Base-by-base conservation (phyloP, 2,329 filamentous ascomycete species). In the Colletotrichum neosansevieriae region DNA sequence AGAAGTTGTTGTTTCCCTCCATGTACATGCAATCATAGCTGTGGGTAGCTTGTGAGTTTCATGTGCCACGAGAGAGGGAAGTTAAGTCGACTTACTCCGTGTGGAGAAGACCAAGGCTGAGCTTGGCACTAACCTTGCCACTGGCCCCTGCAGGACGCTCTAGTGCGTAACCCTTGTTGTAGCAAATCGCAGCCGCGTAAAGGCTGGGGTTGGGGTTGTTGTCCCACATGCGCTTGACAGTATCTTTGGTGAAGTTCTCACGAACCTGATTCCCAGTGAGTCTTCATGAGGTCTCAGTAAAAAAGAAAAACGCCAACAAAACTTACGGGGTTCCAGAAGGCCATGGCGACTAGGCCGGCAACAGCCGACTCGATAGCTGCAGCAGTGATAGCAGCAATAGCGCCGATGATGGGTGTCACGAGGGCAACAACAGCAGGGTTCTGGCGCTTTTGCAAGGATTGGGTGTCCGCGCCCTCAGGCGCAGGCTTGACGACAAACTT, bases 381-480 rank as follows among this genome's bases (percentile, higher is more conserved):
- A n/a, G 61, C 47, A 51, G 59, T 56, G 29, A 70, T 13, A 13
- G 64, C 45, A 12, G 56, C 57, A 13, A 50, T 40, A 19, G 40
- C 67, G 34, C 58, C 57, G 50, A 62, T 29, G 12, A 56, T 44
- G 34, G 58, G 58, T 12, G 17, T 34, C 2, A 56, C 58, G 40
- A 63, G 49, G 42, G 40, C 57, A 75, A 77, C 60, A 74, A 79
- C 72, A 21, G 59, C 42, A 0, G 67, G 62, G 10, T 34, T 59
- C 10, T 29, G 29, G 24, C 67, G 67, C 67, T 62, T 66, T 44
- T 65, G 62, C 15, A 66, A 21, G 10, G 50, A 44, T 34, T 61
- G 47, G 4, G 62, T 56, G 15, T 47, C 42, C 5, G 66, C 49
- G 7, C 58, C 62, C 29, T 65, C 62, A 13, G 67, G 67, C 4